These are phyloP conservation scores for Suillus luteus DNA, from an alignment of 768 basidiomycete genomes.

Conservation along the genomic window DNA sequence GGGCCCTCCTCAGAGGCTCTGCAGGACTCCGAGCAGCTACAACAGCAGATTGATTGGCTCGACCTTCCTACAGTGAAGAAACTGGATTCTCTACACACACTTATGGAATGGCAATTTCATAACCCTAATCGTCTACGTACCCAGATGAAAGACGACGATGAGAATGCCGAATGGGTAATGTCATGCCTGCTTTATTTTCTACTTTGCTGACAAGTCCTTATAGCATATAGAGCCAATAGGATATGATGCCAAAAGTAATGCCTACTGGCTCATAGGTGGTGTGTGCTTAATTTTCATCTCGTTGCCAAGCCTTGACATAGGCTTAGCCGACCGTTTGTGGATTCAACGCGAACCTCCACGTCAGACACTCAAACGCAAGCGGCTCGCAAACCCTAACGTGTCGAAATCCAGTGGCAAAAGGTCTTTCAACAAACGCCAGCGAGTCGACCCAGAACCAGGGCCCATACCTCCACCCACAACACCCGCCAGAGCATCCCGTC, in stretches of 20 bases:
- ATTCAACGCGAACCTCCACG: slow-evolving; percentile 72
- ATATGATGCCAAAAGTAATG: slow-evolving; percentile 75
- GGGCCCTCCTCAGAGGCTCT: slow-evolving; percentile 21
- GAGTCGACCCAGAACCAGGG: slow-evolving; percentile 15
- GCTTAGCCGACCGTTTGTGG: slow-evolving; percentile 81
- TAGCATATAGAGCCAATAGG: slow-evolving; percentile 87
- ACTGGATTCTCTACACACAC: slow-evolving; percentile 70
- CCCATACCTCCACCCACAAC: slow-evolving; percentile 13
- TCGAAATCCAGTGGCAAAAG: slow-evolving; percentile 23
- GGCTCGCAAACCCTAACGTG: slow-evolving; percentile 38
- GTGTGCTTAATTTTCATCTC: slow-evolving; percentile 25
- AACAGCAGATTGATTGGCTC: slow-evolving; percentile 65
- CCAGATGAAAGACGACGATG: slow-evolving; percentile 80
- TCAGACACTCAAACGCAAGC: slow-evolving; percentile 43
- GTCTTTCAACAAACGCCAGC: slow-evolving; percentile 29
- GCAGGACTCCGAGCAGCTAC: slow-evolving; percentile 29
- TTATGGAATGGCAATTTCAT: slow-evolving; percentile 88
- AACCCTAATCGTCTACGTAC: slow-evolving; percentile 68
- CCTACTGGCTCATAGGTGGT: slow-evolving; percentile 88
- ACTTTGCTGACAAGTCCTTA: slow-evolving; percentile 13
- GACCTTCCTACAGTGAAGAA: slow-evolving; percentile 70
- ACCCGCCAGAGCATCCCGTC: slow-evolving; percentile 17
- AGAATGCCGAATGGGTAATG: slow-evolving; percentile 76
- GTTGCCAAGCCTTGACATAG: slow-evolving; percentile 3
- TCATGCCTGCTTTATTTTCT: not conserved